Evolutionary conservation across 441 rosid species (phyloP), one percentile per base, ranked within the genome.

Genomic region (Syzygium syzygioides): DNA sequence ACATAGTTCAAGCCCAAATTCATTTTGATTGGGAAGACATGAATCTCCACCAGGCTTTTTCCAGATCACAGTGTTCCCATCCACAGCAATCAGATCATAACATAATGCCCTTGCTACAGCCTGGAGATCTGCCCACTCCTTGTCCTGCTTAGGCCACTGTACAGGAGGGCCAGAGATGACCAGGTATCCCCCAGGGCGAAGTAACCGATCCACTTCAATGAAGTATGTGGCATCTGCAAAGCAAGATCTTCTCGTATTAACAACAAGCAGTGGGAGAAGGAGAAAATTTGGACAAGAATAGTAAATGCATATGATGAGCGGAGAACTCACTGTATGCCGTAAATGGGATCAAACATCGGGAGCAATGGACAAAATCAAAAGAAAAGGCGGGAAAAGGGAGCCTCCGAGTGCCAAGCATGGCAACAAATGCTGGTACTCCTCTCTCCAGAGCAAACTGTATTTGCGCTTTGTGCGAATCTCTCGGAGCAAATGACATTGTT

Each of bases 101-200:
- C 99, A 97, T 92, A 97, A 93, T 86, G 96, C 95, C 91, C 98
- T 95, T 88, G 98, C 99, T 89, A 94, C 99, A 86, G 95, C 98
- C 92, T 97, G 99, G 92, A 97, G 99, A 91, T 97, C 98, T 88
- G 99, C 97, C 99, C 99, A 97, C 91, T 98, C 99, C 93, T 97
- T 98, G 93, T 98, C 99, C 90, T 96, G 99, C 91, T 98, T 98
- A 90, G 99, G 94, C 99, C 99, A 98, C 91, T 95, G 98, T 41
- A 97, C 99, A 56, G 99, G 99, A 87, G 99, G 99, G 54, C 99
- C 99, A 89, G 99, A 98, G 92, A 95, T 96, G 90, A 98, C 98
- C 85, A 97, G 91, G 93, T 96, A 97, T 62, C 99, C 99, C 86
- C 98, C 99, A 26, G 98, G 98, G 66, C 99, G 96, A 86, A 98